Evolutionary conservation across 192 early-diverging fungal genomes (phyloP), one percentile per base, ranked within the genome.

Genomic region (Coemansia sp.): DNA sequence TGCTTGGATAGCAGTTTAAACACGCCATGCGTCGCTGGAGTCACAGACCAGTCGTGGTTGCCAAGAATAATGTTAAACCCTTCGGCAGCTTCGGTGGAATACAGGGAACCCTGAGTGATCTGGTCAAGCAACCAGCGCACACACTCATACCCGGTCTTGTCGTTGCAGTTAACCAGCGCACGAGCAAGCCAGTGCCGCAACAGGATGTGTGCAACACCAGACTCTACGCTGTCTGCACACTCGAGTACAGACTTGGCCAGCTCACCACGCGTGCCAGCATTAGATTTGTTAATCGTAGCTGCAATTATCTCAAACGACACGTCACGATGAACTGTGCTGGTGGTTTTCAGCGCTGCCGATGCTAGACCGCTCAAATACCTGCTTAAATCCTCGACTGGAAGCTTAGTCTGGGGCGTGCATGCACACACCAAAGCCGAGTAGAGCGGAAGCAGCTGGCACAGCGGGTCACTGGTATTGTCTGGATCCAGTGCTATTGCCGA

Each of bases 1-100:
- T 97, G 94, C 72, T 92, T 92, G 66, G 90, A 90, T 21, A 98
- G 70, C 12, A 91, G 67, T 83, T 88, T 83, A 10, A 82, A 51
- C 55, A 65, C 53, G 11, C 69, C 66, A 37, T 72, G 71, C 0
- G 86, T 82, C 21, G 82, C 59, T 48, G 88, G 87, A 38, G 91
- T 92, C 58, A 95, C 82, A 1, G 87, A 83, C 72, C 89, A 83
- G 19, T 72, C 61, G 64, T 88, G 84, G 38, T 89, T 88, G n/a
- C 88, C 85, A 15, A 93, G 83, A n/a, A 95, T 79, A 49, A 92
- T 78, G 51, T 83, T 84, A 37, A 95, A 87, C 2, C 86, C 89
- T 24, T 87, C 76, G 1, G 90, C 88, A 0, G 88, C 89, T n/a
- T 67, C 21, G 0, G 35, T 52, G 4, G 71, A 39, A 8, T 59